Conservation (phyloP, 2,329 filamentous ascomycete species). For the Xylaria sp. region DNA sequence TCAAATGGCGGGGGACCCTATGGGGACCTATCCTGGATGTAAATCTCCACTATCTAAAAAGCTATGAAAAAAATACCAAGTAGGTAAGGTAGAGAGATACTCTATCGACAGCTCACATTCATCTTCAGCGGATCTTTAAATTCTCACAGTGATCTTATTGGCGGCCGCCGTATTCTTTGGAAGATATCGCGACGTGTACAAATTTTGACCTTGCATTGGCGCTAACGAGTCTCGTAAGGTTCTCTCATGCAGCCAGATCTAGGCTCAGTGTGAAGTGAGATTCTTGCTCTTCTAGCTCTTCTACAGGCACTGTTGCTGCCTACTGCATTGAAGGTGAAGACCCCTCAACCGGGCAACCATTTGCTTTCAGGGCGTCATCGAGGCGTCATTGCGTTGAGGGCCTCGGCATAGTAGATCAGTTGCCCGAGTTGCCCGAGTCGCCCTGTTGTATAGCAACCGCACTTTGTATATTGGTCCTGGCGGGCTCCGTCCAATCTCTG, state of each 20-base stretch:
- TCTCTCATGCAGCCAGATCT: constrained; percentile 14
- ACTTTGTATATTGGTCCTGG: constrained; percentile 16
- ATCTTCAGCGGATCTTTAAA: constrained; percentile 7
- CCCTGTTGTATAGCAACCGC: background rate
- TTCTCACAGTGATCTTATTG: background rate
- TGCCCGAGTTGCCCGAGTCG: constrained; percentile 1
- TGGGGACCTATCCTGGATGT: too few species aligned
- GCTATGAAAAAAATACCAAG: constrained; percentile 10
- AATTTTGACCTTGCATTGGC: constrained; percentile 8
- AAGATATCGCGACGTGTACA: constrained; percentile 1
- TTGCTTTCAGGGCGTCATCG: background rate
- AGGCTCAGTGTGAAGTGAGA: constrained; percentile 16
- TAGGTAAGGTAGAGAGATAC: background rate
- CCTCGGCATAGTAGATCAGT: constrained; percentile 3
- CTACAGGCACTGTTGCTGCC: background rate
- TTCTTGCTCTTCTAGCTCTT: background rate
- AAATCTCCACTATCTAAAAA: constrained; percentile 14
- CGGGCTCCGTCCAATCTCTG: constrained; percentile 36
- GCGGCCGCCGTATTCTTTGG: background rate
- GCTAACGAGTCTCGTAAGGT: constrained; percentile 1
- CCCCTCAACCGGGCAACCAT: background rate
- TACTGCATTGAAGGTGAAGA: background rate
- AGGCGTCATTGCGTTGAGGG: background rate
- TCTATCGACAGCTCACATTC: constrained; percentile 13
- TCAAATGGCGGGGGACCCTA: too few species aligned